phyloP scores from a whole-genome alignment of 768 basidiomycete genomes.

The Trametes maxima region DNA sequence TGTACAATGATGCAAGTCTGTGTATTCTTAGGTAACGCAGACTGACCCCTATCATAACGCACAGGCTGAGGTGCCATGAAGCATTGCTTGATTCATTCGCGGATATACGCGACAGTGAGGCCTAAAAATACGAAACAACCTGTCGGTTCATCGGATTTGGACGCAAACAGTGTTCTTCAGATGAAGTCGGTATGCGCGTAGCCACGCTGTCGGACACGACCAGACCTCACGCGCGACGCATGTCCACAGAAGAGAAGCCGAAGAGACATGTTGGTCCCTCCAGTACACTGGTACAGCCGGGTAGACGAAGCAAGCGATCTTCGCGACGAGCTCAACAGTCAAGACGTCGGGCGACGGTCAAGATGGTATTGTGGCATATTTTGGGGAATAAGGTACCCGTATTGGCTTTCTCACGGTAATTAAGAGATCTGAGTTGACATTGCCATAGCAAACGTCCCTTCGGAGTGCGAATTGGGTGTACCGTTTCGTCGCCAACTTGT shows the following conservation, averaged over 20 bases:
- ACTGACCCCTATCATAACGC: too few species aligned
- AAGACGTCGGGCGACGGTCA: neutral
- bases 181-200: too few species aligned
- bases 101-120: too few species aligned
- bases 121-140: too few species aligned
- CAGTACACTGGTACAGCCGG: neutral
- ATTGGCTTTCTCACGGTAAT: conserved; percentile 2
- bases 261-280: neutral
- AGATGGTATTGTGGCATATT: conserved; percentile 14
- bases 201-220: neutral
- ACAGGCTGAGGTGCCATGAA: too few species aligned
- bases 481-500: conserved; percentile 5
- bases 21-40: too few species aligned
- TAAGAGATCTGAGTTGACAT: conserved; percentile 20
- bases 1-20: too few species aligned
- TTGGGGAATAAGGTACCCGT: conserved; percentile 12
- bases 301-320: too few species aligned
- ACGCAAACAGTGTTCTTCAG: too few species aligned
- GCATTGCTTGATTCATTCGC: too few species aligned
- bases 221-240: neutral
- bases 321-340: neutral
- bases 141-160: too few species aligned
- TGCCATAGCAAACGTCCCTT: conserved; percentile 25
- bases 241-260: neutral
- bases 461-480: conserved; percentile 23